phyloP scores from a whole-genome alignment of 495 filamentous ascomycete genomes.

The Penicillium paradoxum region DNA sequence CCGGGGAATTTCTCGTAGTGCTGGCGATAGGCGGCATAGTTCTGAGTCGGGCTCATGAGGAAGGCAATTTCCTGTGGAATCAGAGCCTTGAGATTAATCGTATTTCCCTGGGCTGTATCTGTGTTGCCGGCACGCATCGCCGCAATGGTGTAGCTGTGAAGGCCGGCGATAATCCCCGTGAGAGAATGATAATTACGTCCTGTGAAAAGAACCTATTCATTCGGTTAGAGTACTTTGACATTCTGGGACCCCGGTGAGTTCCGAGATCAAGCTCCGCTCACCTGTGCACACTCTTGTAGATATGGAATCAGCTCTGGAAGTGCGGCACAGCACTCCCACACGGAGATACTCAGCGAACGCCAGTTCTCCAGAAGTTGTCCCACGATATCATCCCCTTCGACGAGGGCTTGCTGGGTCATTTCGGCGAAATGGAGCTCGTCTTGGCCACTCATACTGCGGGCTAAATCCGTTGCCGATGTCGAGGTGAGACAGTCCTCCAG shows the following conservation, averaged over 20 bases:
- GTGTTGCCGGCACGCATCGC: conserved; percentile 15
- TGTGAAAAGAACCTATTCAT: conserved; percentile 24
- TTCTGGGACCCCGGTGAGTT: background rate
- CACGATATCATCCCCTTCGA: conserved; percentile 16
- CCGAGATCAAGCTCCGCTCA: conserved; percentile 9
- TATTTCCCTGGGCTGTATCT: conserved; percentile 9
- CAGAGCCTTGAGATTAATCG: conserved; percentile 21
- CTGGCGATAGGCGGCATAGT: conserved; percentile 35
- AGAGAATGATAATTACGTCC: conserved; percentile 33
- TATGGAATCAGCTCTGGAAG: conserved; percentile 29
- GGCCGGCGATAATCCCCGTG: conserved; percentile 33
- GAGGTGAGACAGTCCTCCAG: conserved; percentile 30
- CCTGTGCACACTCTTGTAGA: conserved; percentile 36
- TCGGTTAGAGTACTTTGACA: conserved; percentile 4
- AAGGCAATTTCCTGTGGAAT: conserved; percentile 21
- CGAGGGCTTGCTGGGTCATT: conserved; percentile 21
- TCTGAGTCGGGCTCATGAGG: conserved; percentile 27
- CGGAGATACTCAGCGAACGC: conserved; percentile 28
- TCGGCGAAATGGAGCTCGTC: conserved; percentile 29
- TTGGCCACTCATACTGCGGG: conserved; percentile 21
- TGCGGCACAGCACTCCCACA: conserved; percentile 42
- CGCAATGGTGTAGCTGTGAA: conserved; percentile 30
- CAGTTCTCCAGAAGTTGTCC: conserved; percentile 22
- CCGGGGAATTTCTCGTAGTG: conserved; percentile 29
- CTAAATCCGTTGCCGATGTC: conserved; percentile 30